Evolutionary conservation across 2,329 filamentous ascomycete genomes (phyloP).

Genomic region (Pseudodiploospora longispora): DNA sequence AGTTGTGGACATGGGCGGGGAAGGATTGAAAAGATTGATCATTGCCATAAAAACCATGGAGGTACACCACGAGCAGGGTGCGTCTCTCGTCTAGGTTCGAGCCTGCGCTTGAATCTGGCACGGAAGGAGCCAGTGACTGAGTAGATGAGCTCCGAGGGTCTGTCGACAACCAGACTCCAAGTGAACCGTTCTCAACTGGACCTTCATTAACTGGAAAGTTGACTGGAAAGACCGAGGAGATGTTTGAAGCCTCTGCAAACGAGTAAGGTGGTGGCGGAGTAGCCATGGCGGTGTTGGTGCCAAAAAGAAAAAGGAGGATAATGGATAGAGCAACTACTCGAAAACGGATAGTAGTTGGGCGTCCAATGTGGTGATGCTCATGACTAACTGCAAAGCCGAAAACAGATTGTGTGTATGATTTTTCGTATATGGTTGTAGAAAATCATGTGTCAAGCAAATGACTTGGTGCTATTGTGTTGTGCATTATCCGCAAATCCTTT

Average conservation of each 20-base stretch:
- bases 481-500: no score
- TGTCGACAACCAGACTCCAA: conserved; percentile 4
- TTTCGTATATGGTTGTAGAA: no score
- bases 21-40: conserved; percentile 84
- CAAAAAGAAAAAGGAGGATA: no score
- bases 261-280: conserved; percentile 7
- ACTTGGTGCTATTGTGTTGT: no score
- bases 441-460: no score
- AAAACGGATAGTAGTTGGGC: no score
- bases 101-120: conserved; percentile 3
- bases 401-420: no score
- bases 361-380: no score
- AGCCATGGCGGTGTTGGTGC: no score
- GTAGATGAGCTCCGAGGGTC: conserved; percentile 44
- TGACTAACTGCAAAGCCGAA: no score
- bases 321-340: no score
- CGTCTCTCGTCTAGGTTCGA: conserved; percentile 27
- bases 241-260: not conserved
- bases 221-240: not conserved
- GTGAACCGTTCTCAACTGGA: not conserved
- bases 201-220: not conserved
- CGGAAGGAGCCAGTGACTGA: conserved; percentile 30
- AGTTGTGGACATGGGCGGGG: conserved; percentile 75
- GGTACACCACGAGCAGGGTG: conserved; percentile 68
- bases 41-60: conserved; percentile 86